Conservation (phyloP, 2,329 filamentous ascomycete species). For the Talaromyces verruculosus region DNA sequence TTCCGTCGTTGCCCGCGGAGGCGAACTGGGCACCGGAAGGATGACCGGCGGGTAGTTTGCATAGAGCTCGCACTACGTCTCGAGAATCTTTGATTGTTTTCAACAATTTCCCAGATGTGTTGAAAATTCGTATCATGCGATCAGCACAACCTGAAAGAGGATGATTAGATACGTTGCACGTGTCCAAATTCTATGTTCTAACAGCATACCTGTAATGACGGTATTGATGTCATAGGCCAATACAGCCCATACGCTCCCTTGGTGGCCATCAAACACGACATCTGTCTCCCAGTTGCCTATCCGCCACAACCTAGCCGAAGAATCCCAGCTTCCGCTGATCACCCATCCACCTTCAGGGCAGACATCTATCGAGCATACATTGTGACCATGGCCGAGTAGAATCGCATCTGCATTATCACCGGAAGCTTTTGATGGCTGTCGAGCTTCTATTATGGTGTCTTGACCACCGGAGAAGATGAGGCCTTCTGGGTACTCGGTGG, state of each 20-base stretch:
- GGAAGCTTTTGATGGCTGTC: slow-evolving; percentile 65
- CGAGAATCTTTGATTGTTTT: slow-evolving; percentile 67
- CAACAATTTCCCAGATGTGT: slow-evolving; percentile 62
- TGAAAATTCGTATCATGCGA: slow-evolving; percentile 81
- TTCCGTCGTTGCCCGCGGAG: slow-evolving; percentile 87
- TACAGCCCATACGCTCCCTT: slow-evolving; percentile 87
- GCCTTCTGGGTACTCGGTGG: slow-evolving; percentile 68
- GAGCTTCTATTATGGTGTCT: slow-evolving; percentile 89
- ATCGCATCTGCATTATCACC: slow-evolving; percentile 81
- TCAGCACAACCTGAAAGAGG: slow-evolving; percentile 70
- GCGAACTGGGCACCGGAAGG: slow-evolving; percentile 87
- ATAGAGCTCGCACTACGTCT: slow-evolving; percentile 86
- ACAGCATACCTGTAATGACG: slow-evolving; percentile 66
- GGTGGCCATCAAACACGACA: slow-evolving; percentile 70
- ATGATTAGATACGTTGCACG: neutral
- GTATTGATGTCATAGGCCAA: slow-evolving; percentile 76
- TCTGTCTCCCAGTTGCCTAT: slow-evolving; percentile 82
- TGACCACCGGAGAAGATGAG: slow-evolving; percentile 85
- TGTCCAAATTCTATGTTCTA: neutral
- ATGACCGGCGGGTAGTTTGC: slow-evolving; percentile 72
- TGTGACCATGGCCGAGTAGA: slow-evolving; percentile 80
- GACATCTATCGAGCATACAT: slow-evolving; percentile 83
- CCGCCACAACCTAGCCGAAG: slow-evolving; percentile 80
- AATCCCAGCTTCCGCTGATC: slow-evolving; percentile 93
- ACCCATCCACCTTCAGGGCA: slow-evolving; percentile 70